Percentiles rank a stretch among this genome's conserved stretches.
These are phyloP conservation scores for Chloroidium sp. DNA, from an alignment of 163 green algal genomes.

Conservation along the genomic window DNA sequence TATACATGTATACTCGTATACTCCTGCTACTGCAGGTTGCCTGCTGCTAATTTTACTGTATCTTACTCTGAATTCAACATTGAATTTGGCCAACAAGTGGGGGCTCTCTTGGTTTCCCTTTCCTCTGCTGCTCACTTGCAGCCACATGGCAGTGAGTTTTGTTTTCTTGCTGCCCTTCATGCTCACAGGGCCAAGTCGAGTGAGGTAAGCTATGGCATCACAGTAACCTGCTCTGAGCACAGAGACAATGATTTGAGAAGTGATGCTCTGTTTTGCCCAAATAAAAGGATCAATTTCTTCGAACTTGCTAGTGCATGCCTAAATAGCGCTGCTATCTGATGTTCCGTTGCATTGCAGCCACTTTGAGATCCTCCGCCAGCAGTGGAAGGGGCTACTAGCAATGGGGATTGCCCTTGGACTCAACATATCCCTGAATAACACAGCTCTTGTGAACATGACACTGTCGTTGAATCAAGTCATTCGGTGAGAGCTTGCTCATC, in stretches of 20 bases:
- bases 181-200: not conserved
- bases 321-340: not conserved
- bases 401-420: constrained; percentile 42
- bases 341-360: constrained; percentile 7
- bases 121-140: constrained; percentile 28
- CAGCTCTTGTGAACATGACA: constrained; percentile 45
- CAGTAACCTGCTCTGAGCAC: not conserved
- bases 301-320: constrained; percentile 14
- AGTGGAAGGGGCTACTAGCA: constrained; percentile 39
- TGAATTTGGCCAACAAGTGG: constrained; percentile 22
- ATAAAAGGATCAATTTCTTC: not conserved
- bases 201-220: not conserved
- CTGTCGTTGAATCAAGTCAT: constrained; percentile 71
- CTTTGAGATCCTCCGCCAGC: constrained; percentile 16
- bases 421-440: constrained; percentile 60
- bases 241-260: too few relatives aligned
- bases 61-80: constrained; percentile 46
- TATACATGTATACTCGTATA: too few relatives aligned
- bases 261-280: too few relatives aligned
- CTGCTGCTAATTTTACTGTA: constrained; percentile 51
- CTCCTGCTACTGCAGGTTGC: not conserved
- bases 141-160: constrained; percentile 44
- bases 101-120: constrained; percentile 29
- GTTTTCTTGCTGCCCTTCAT: constrained; percentile 29
- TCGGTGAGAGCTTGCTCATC: constrained; percentile 15